Evolutionary conservation across 129 eudicot genomes (phyloP).

Genomic region (Daucus carota): DH1_v3.0 NC_030386.2:22107001-22107500

Average conservation of each 20-base stretch:
- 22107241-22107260: background rate
- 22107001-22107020: background rate
- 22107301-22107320: conserved; percentile 35
- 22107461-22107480: too few species aligned
- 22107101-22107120: too few species aligned
- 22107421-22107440: background rate
- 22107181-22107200: background rate
- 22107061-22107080: background rate
- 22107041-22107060: conserved; percentile 19
- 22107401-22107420: too few species aligned
- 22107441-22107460: background rate
- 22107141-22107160: background rate
- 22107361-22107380: conserved; percentile 99
- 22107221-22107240: background rate
- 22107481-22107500: too few species aligned
- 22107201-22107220: background rate
- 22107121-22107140: background rate
- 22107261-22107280: background rate
- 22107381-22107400: conserved; percentile 89
- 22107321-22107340: conserved; percentile 54
- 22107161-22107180: background rate
- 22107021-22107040: conserved; percentile 41
- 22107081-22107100: background rate
- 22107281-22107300: background rate
- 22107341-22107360: conserved; percentile 95